phyloP scores from a whole-genome alignment of 2,329 filamentous ascomycete genomes.

The Herpotrichia juniperi region DNA sequence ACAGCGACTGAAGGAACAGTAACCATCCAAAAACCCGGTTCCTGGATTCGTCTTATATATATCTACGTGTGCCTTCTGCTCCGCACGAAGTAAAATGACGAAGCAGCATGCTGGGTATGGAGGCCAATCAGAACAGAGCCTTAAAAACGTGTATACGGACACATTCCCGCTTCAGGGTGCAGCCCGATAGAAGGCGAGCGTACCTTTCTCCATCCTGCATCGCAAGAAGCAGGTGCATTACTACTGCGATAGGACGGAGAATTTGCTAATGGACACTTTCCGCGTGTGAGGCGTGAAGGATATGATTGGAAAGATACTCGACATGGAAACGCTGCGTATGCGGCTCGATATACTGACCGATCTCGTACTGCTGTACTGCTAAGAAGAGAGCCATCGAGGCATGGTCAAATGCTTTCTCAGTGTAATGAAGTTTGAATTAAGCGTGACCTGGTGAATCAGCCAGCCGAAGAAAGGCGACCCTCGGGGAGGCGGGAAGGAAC shows the following conservation, averaged over 20 bases:
- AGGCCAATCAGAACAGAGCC: constrained; percentile 8
- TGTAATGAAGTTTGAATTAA: no score
- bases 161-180: neutral
- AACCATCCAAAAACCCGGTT: constrained; percentile 1
- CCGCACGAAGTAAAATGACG: neutral
- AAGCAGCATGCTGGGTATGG: neutral
- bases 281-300: neutral
- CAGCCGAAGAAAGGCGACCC: no score
- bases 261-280: neutral
- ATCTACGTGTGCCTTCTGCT: neutral
- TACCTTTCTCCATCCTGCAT: neutral
- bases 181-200: neutral
- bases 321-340: no score
- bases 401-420: no score
- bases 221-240: neutral
- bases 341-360: no score
- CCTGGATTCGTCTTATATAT: constrained; percentile 1
- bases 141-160: constrained; percentile 14
- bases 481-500: no score
- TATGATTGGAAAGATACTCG: no score
- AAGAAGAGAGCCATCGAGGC: no score
- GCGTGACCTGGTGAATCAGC: no score
- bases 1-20: no score
- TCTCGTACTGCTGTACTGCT: no score
- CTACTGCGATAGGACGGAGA: neutral